Percentiles rank a stretch among this genome's conserved stretches.
Evolutionary conservation across 352 stramenopile species (phyloP).

Genomic region (Globisporangium sylvaticum): DNA sequence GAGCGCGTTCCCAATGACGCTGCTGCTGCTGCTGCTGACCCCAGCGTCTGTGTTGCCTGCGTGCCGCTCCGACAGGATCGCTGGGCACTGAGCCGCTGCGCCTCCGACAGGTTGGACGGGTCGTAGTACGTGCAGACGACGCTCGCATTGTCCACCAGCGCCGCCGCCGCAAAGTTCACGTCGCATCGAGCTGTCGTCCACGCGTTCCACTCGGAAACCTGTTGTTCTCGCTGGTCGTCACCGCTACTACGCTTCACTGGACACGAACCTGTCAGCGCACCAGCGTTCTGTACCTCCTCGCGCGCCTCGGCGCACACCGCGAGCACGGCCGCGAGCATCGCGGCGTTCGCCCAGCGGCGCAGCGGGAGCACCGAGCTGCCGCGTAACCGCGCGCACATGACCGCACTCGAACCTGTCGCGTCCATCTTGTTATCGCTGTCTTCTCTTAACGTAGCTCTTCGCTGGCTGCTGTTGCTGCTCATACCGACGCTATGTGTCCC

Average conservation of each 20-base stretch:
- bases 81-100: background rate
- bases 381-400: background rate
- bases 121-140: conserved; percentile 1
- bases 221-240: background rate
- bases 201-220: conserved; percentile 7
- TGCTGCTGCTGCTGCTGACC: background rate
- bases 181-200: conserved; percentile 4
- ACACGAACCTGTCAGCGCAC: background rate
- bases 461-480: background rate
- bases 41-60: background rate
- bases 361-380: background rate
- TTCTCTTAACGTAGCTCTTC: background rate
- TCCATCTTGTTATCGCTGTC: background rate
- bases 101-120: background rate
- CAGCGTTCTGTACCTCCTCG: background rate
- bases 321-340: background rate
- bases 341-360: background rate
- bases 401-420: background rate
- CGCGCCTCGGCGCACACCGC: background rate
- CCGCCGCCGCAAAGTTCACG: background rate
- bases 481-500: background rate
- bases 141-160: background rate
- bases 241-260: background rate
- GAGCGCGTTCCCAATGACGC: background rate
- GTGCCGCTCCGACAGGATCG: background rate